These are phyloP conservation scores for Carex sylvatica DNA, from an alignment of 202 grass and related monocot genomes.

Conservation along the genomic window DNA sequence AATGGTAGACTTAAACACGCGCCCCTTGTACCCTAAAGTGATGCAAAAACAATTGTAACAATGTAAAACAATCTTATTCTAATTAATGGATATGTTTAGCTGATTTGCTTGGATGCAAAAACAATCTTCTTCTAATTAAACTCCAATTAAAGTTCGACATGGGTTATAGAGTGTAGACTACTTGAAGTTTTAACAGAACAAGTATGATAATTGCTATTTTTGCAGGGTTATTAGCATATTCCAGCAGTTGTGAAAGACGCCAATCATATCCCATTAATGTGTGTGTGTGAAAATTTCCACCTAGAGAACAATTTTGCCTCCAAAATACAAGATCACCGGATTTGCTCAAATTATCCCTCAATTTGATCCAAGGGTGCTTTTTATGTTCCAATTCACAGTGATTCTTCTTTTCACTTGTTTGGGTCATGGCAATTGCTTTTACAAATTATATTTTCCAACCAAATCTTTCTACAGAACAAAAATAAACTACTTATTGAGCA, in stretches of 20 bases:
- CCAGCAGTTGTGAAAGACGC: not conserved
- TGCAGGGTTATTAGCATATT: not conserved
- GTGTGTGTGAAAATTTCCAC: not conserved
- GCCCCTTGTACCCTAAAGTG: not conserved
- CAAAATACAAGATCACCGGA: not conserved
- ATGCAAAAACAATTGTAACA: not conserved
- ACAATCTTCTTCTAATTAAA: not conserved
- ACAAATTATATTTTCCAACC: slow-evolving; percentile 1
- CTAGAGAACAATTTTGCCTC: not conserved
- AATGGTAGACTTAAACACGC: not conserved
- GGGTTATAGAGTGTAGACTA: not conserved
- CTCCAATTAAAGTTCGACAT: not conserved
- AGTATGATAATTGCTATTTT: not conserved
- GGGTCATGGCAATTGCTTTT: not conserved
- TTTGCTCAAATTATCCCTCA: not conserved
- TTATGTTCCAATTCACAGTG: not conserved
- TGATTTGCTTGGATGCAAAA: not conserved
- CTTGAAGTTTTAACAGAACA: not conserved
- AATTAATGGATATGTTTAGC: not conserved
- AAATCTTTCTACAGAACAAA: slow-evolving; percentile 8
- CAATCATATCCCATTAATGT: not conserved
- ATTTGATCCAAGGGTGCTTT: not conserved
- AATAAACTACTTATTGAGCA: too few species aligned
- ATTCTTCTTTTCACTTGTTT: not conserved
- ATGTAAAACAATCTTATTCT: too few species aligned